Evolutionary conservation across 1,284 basidiomycete species (phyloP), one percentile per base, ranked within the genome.

Genomic region (Irpex sp.): DNA sequence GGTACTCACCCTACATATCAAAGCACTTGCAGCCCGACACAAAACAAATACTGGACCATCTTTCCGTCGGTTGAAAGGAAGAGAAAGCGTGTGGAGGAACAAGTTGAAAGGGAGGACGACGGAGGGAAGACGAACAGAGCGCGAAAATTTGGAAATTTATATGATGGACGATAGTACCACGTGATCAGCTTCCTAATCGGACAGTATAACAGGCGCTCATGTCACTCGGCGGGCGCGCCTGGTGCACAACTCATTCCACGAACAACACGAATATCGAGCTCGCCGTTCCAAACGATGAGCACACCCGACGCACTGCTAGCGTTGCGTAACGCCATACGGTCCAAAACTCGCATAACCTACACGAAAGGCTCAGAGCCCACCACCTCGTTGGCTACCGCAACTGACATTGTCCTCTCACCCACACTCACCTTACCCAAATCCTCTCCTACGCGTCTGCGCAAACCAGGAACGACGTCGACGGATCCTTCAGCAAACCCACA

Each of bases 381-480:
- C 2, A 31, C 62, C 3, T 67, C 68, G 1, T 65, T 73, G 48
- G 62, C 68, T 5, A 73, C 79, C 26, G 92, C 93, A 1, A 85
- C 88, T 0, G 85, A 89, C 68, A 75, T 95, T 63, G 81, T 85
- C 36, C 81, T 94, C 67, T 81, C 85, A 0, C 75, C 84, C 5
- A 69, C 80, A 9, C 70, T 79, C 21, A 76, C 82, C 19, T 77
- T 93, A 26, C 82, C 85, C 38, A 95, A 95, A 76, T 83, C 86
- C 4, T 81, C 83, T 1, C 80, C 87, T 13, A 96, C 94, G 2
- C 85, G 94, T 40, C 88, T 92, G 76, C 81, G 84, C 66, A 86
- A 89, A 71, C 81, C 86, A 38, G 79, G 81, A 36, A 72, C 80
- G 3, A 76, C 78, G 2, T 71, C 72, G 7, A 74, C 72, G 5